These are phyloP conservation scores for Gonapodya sp. DNA, from an alignment of 192 early-diverging fungal species.

Conservation along the genomic window DNA sequence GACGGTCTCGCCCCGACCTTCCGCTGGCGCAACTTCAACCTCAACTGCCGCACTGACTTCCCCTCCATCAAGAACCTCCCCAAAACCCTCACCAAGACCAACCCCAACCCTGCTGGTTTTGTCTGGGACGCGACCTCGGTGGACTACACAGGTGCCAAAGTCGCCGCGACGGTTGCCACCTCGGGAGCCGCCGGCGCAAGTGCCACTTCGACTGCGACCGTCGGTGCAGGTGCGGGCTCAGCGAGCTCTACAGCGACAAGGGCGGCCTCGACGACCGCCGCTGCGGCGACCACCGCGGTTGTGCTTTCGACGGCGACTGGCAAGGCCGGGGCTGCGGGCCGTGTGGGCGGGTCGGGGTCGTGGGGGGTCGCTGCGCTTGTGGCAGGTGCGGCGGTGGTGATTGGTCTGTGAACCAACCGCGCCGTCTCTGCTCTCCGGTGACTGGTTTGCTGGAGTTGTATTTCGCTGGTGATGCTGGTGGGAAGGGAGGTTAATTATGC, in stretches of 20 bases:
- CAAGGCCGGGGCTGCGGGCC: not conserved
- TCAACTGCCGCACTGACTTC: not conserved
- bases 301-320: not conserved
- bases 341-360: not conserved
- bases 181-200: not conserved
- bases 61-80: not conserved
- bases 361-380: not conserved
- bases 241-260: not conserved
- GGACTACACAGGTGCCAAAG: not conserved
- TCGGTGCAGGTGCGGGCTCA: not conserved
- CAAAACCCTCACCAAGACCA: not conserved
- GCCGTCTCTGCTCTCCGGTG: too few relatives aligned
- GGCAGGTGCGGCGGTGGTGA: not conserved
- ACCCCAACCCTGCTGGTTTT: not conserved
- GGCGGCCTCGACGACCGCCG: not conserved
- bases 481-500: too few relatives aligned
- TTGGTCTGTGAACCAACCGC: not conserved
- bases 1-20: too few relatives aligned
- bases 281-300: too few relatives aligned
- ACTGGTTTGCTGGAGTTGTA: too few relatives aligned
- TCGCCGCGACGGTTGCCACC: not conserved
- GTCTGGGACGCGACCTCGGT: not conserved
- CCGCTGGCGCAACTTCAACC: not conserved
- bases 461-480: too few relatives aligned
- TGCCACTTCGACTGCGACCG: not conserved